Conservation (phyloP, 108 stramenopile genomes). For the Stephanodiscus triporus region DNA sequence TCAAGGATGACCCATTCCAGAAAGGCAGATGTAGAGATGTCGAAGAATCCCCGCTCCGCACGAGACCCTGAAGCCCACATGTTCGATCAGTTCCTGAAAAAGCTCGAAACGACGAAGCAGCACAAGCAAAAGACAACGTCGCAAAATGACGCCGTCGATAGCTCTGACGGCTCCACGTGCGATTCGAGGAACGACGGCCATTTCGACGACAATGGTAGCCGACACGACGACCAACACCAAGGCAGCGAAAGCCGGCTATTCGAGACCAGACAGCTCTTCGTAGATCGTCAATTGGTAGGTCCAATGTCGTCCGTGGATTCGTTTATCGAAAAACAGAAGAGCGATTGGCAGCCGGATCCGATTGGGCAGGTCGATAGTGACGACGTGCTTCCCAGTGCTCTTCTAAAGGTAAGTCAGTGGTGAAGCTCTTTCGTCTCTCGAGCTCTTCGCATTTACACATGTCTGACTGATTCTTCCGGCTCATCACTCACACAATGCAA, state of each 20-base stretch:
- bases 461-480: background rate
- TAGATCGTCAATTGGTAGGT: background rate
- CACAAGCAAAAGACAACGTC: background rate
- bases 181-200: background rate
- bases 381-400: slow-evolving; percentile 34
- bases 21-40: background rate
- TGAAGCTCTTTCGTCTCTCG: background rate
- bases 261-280: slow-evolving; percentile 12
- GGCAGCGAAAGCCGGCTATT: background rate
- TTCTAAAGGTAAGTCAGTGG: slow-evolving; percentile 14
- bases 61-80: slow-evolving; percentile 3
- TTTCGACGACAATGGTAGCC: background rate
- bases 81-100: slow-evolving; percentile 23
- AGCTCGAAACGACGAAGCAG: slow-evolving; percentile 32
- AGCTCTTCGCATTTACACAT: background rate
- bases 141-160: background rate
- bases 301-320: slow-evolving; percentile 8
- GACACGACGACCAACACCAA: background rate
- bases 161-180: slow-evolving; percentile 3
- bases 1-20: background rate
- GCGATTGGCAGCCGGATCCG: background rate
- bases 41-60: background rate
- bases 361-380: background rate
- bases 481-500: background rate
- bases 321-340: slow-evolving; percentile 7